Conservation (phyloP, 805 yeast species). For the Ogataea trehalophila region DNA sequence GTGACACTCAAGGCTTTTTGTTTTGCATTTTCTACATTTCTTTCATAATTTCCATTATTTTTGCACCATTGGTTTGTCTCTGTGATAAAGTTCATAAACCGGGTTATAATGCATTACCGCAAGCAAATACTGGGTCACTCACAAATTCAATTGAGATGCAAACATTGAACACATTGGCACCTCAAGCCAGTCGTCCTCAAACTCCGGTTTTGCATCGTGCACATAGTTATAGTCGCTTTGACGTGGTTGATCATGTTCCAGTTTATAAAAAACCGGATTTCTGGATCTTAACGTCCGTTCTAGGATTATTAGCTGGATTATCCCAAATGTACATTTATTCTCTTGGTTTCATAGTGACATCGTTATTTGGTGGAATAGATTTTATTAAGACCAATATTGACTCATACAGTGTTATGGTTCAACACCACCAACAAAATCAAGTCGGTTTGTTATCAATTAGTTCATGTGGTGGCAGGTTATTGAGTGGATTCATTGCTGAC, state of each 20-base stretch:
- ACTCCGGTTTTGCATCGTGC: background rate
- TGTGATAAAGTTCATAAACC: constrained; percentile 34
- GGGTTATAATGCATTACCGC: constrained; percentile 2
- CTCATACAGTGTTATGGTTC: constrained; percentile 29
- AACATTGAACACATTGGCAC: constrained; percentile 7
- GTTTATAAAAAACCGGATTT: constrained; percentile 34
- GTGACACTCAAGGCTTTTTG: constrained; percentile 52
- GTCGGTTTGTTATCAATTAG: constrained; percentile 67
- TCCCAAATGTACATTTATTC: constrained; percentile 76
- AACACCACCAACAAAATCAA: constrained; percentile 60
- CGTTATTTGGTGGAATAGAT: constrained; percentile 32
- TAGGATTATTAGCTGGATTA: constrained; percentile 57
- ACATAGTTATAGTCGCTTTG: background rate
- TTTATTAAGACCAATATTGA: constrained; percentile 9
- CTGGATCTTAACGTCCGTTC: constrained; percentile 44
- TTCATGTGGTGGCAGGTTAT: constrained; percentile 61
- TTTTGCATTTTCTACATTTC: constrained; percentile 42
- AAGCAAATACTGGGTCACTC: background rate
- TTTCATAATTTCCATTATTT: constrained; percentile 36
- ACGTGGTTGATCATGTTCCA: background rate
- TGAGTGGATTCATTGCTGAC: constrained; percentile 64
- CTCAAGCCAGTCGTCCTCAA: constrained; percentile 1
- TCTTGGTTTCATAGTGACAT: constrained; percentile 63
- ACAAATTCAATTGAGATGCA: background rate
- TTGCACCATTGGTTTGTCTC: constrained; percentile 42